Conservation (phyloP, 352 stramenopile genomes). For the Globisporangium middletonii region DNA sequence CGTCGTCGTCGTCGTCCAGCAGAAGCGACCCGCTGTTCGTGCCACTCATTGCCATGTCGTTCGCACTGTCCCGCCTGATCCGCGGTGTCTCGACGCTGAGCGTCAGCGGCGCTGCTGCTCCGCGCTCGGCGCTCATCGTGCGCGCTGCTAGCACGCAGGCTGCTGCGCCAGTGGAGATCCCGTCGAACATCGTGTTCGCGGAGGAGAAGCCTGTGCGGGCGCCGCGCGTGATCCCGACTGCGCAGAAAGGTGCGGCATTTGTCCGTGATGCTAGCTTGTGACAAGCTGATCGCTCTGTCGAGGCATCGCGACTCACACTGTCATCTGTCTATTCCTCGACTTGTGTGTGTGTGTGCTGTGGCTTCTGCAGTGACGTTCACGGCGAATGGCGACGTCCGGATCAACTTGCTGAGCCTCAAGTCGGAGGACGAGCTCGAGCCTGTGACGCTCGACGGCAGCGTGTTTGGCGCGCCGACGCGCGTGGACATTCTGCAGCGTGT, state of each 20-base stretch:
- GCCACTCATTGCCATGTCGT: conserved; percentile 10
- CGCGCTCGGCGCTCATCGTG: conserved; percentile 22
- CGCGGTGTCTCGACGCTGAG: conserved; percentile 48
- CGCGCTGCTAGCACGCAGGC: conserved; percentile 31
- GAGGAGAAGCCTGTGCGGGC: conserved; percentile 61
- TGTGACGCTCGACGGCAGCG: conserved; percentile 57
- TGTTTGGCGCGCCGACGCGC: conserved; percentile 72
- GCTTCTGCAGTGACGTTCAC: conserved; percentile 30
- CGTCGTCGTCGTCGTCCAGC: neutral
- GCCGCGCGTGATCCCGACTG: conserved; percentile 56
- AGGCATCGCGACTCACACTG: neutral
- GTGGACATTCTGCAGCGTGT: conserved; percentile 87
- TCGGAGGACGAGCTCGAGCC: conserved; percentile 32
- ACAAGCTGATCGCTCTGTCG: too few species aligned
- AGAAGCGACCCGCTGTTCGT: neutral
- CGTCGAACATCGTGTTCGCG: conserved; percentile 64
- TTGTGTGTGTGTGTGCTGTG: neutral
- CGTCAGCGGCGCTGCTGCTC: conserved; percentile 25
- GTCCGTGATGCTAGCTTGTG: too few species aligned
- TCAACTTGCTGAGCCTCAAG: conserved; percentile 61
- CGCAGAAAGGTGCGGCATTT: conserved; percentile 33
- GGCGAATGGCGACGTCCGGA: conserved; percentile 48
- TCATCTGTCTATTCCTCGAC: neutral
- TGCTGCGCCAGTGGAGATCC: conserved; percentile 24
- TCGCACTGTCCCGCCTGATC: conserved; percentile 54